Base-by-base conservation (phyloP, 1,284 basidiomycete genomes). In the Macrocystidia cucumis region DNA sequence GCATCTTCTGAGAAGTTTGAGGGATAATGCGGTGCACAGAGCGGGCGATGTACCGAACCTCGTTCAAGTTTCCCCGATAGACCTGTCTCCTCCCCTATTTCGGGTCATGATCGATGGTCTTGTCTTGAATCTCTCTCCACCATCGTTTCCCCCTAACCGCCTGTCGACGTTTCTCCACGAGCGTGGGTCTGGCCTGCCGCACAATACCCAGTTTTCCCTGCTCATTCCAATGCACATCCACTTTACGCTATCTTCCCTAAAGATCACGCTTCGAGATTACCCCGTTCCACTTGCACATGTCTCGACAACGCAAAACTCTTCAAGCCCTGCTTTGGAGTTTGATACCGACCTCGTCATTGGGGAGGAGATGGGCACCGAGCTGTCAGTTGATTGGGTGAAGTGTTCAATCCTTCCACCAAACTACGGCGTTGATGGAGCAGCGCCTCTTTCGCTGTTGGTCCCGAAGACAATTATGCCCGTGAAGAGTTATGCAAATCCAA, bases 391-490 rank as follows among this genome's bases (percentile, higher is more conserved):
- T 36, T 85, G 83, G 73, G 62, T 91, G 18, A 60, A 76, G 4
- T 84, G 80, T 45, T 63, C 68, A 4, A 65, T 93, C 35, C 62
- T 86, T 26, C 67, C 72, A 13, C 54, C 57, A 2, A 60, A 73
- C 32, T 67, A 72, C 19, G 74, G 77, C 25, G 55, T 70, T 19
- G 54, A 62, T 9, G 75, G 74, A 12, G 68, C 75, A 13, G 55
- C 63, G 3, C 66, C 75, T 6, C 73, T 93, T 35, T 62, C 65
- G 4, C 62, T 96, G 14, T 54, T 67, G 24, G 72, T 97, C 20
- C 91, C 91, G 1, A 97, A 95, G 57, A 92, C 91, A 0, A 83
- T 92, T 39, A 95, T 95, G 87, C 87, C 93, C 0, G 84, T 93
- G 49, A 98, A 98, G 60, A 87, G 82, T 14, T 98, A 95, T 53